A percentile compares a stretch with the other conserved stretches of the same genome.
These are phyloP conservation scores for Penicillium sumatraense DNA, from an alignment of 2,329 filamentous ascomycete genomes.

Conservation along the genomic window DNA sequence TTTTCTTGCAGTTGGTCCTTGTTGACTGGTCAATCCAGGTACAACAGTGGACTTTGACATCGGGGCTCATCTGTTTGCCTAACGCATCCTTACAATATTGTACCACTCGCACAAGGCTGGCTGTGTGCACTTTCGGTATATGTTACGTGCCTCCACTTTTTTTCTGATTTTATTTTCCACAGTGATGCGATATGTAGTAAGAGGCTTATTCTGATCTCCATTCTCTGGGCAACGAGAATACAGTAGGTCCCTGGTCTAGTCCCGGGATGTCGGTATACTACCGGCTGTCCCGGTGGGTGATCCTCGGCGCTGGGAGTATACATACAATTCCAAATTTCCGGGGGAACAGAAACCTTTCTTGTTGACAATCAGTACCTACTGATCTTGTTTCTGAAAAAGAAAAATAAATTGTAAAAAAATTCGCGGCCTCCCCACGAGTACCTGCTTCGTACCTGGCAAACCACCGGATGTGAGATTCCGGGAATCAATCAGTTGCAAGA, in stretches of 20 bases:
- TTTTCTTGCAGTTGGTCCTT: neutral
- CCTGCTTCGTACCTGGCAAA: conserved; percentile 4
- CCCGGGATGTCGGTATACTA: no score
- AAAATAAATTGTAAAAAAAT: neutral
- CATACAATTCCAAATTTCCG: neutral
- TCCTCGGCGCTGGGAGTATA: neutral
- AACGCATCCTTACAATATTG: neutral
- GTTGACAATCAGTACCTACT: no score
- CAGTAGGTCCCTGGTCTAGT: no score
- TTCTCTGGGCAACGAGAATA: no score
- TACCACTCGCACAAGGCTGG: neutral
- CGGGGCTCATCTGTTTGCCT: no score
- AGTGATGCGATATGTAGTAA: conserved; percentile 6
- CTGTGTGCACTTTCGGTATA: neutral
- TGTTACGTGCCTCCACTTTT: conserved; percentile 2
- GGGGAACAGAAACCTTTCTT: no score
- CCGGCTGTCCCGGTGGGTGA: no score
- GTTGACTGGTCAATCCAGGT: neutral
- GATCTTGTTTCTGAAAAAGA: no score
- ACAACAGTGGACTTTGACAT: no score
- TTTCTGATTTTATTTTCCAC: neutral
- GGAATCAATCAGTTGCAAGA: conserved; percentile 8
- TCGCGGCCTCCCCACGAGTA: neutral
- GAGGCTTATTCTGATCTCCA: conserved; percentile 1
- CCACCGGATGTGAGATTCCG: neutral